These are phyloP conservation scores for Colletotrichum coccodes DNA, from an alignment of 2,329 filamentous ascomycete genomes.

Conservation along the genomic window DNA sequence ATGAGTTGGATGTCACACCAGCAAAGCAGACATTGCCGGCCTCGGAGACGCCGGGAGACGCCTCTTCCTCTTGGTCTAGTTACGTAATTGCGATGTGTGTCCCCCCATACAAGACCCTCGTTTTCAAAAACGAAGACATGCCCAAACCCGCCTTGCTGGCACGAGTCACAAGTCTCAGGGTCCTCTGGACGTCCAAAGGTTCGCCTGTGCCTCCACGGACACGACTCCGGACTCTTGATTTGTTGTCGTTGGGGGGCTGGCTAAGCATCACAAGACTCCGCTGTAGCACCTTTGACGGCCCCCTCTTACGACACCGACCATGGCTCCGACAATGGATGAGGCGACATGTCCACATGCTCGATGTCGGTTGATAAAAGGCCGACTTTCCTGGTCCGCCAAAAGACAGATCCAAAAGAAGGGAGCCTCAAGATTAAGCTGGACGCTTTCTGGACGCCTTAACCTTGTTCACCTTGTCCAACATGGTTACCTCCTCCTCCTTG, in stretches of 20 bases:
- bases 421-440: neutral
- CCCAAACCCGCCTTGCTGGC: neutral
- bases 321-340: neutral
- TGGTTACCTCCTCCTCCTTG: neutral
- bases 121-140: neutral
- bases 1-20: neutral
- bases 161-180: neutral
- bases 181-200: neutral
- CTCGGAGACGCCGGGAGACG: neutral
- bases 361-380: slow-evolving; percentile 3
- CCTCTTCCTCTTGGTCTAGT: too few species aligned
- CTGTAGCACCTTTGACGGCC: neutral
- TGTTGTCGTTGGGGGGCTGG: neutral
- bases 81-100: too few species aligned
- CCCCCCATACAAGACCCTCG: too few species aligned
- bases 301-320: neutral
- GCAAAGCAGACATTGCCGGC: neutral
- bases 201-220: neutral
- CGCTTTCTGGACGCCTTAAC: slow-evolving; percentile 15
- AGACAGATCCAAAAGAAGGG: neutral
- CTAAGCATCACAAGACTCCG: neutral
- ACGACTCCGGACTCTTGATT: neutral
- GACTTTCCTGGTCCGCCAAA: slow-evolving; percentile 15
- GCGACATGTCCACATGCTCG: neutral
- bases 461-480: slow-evolving; percentile 18